phyloP scores from a whole-genome alignment of 2,329 filamentous ascomycete species.

The Fusarium vanettenii region DNA sequence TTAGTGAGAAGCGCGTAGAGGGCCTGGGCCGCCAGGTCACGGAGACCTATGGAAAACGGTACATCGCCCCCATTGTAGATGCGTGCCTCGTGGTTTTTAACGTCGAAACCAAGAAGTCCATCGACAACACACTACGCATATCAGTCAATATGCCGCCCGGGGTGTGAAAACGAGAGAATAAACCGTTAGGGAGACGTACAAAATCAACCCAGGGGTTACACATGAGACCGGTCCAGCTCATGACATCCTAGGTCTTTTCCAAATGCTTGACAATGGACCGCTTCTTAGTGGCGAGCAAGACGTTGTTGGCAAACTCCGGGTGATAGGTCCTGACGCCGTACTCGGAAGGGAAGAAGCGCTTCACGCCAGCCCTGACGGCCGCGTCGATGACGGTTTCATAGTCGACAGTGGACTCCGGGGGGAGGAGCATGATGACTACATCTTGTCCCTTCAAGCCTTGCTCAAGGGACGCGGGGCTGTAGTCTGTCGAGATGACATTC shows the following conservation, averaged over 20 bases:
- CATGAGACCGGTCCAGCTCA: slow-evolving; percentile 6
- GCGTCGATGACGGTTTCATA: slow-evolving; percentile 3
- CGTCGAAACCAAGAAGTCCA: neutral
- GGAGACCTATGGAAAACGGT: slow-evolving; percentile 10
- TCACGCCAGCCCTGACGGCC: slow-evolving; percentile 3
- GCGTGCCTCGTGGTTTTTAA: neutral
- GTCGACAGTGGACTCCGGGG: neutral
- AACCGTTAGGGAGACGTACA: neutral
- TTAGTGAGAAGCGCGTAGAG: slow-evolving; percentile 9
- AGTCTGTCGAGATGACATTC: slow-evolving; percentile 4
- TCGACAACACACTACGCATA: neutral
- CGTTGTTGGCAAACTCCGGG: neutral
- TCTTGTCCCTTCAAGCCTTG: slow-evolving; percentile 4
- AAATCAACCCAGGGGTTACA: slow-evolving; percentile 6
- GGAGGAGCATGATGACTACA: slow-evolving; percentile 3
- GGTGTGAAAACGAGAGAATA: neutral
- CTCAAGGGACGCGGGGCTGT: slow-evolving; percentile 2
- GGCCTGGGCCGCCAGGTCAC: slow-evolving; percentile 9
- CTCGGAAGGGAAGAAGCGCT: slow-evolving; percentile 5
- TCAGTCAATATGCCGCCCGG: neutral
- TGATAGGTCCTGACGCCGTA: slow-evolving; percentile 4
- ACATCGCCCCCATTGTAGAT: slow-evolving; percentile 11
- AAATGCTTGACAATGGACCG: neutral
- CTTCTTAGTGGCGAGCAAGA: slow-evolving; percentile 1
- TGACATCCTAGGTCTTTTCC: neutral